These are phyloP conservation scores for Ballota nigra DNA, from an alignment of 257 asterid genomes.

Conservation along the genomic window DNA sequence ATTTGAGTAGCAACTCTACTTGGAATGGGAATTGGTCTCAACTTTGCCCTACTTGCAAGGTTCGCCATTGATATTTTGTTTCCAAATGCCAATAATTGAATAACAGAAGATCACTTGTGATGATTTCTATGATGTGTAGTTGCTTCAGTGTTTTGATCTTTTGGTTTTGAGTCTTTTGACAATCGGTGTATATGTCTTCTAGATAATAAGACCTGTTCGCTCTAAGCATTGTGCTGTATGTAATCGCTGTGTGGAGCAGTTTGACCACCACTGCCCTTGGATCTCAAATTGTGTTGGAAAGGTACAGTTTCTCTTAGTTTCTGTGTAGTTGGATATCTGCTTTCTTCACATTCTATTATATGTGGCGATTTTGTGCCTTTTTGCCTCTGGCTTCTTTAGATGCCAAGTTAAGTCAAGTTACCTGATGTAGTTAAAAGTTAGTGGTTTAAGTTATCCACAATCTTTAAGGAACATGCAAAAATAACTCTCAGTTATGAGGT, in stretches of 20 bases:
- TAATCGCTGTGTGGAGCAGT: constrained; percentile 93
- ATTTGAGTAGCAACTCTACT: constrained; percentile 51
- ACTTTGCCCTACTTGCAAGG: constrained; percentile 99
- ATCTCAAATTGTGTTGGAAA: constrained; percentile 97
- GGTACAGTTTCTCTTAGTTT: constrained; percentile 39
- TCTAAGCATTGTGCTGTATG: constrained; percentile 96
- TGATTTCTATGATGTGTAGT: constrained; percentile 18
- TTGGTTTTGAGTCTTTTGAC: constrained; percentile 13
- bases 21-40: constrained; percentile 98
- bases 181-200: constrained; percentile 22
- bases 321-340: constrained; percentile 4
- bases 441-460: neutral
- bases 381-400: constrained; percentile 17
- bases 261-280: constrained; percentile 99
- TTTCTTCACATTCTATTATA: constrained; percentile 13
- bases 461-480: no score
- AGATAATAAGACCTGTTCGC: constrained; percentile 95
- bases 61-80: constrained; percentile 28
- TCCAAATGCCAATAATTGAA: constrained; percentile 11
- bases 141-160: constrained; percentile 13
- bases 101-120: constrained; percentile 21
- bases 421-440: neutral
- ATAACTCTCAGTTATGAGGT: neutral
- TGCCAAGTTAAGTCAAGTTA: constrained; percentile 6
- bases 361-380: constrained; percentile 1